Evolutionary conservation across 768 basidiomycete genomes (phyloP), one percentile per base, ranked within the genome.

Genomic region (Clitopilus passeckerianus): DNA sequence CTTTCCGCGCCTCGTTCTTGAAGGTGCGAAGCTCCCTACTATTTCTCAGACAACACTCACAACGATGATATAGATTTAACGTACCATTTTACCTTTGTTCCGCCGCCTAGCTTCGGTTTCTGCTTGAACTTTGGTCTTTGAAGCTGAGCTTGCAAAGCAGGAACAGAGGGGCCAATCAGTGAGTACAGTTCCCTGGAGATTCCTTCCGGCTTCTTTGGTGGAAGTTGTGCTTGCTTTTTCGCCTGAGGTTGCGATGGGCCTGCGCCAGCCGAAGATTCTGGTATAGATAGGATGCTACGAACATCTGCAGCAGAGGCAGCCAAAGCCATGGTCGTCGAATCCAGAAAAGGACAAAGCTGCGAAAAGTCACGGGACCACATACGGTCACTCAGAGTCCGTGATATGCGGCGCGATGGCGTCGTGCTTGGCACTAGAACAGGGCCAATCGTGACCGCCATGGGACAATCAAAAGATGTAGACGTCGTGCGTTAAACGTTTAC

Each of bases 131-230:
- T 55, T 10, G 54, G 92, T 63, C 92, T 90, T 72, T 93, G 90
- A 60, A 88, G 81, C 65, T 91, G 87, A 34, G 90, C 83, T 0
- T 87, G 89, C 54, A 98, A 81, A 1, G 90, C 86, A 0, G 96
- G 95, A 10, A 90, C 90, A 53, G 92, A 90, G 60, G 93, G 87
- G n/a, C 96, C 96, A 64, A 99, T 98, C 60, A 99, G 85, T 0
- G 91, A 87, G 74, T 91, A 98, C 1, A 99, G 81, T 72, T 98
- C 95, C 64, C 95, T 80, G 0, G 94, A 89, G 61, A 98, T 95
- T 18, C 96, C 95, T 18, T 94, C 92, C 3, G 91, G 91, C 72
- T 91, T 93, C 67, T 82, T 81, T 16, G 75, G 67, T 12, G 77
- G 67, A 1, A 74, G 16, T n/a, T 75, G 57, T 22, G 69, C 34